A percentile compares a stretch with the other conserved stretches of the same genome.
Evolutionary conservation across 148 eudicot species (phyloP).

Genomic region (Agrostemma githago): DNA sequence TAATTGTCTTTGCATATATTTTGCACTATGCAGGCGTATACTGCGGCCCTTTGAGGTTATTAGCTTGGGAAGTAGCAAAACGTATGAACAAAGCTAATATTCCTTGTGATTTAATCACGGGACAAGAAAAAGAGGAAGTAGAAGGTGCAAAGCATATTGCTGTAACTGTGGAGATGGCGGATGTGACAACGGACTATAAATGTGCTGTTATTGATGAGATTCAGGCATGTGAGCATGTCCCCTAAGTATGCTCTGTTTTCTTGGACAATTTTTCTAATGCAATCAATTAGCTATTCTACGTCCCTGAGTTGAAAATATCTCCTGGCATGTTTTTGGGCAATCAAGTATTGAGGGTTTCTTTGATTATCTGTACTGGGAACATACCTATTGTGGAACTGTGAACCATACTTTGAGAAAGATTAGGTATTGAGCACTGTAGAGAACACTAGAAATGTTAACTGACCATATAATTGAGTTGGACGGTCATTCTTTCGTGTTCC

Average conservation of each 20-base stretch:
- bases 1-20: constrained; percentile 14
- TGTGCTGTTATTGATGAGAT: constrained; percentile 97
- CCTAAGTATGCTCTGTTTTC: constrained; percentile 4
- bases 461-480: too few relatives aligned
- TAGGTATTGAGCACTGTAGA: neutral
- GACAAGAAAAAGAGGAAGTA: constrained; percentile 87
- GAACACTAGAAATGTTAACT: too few relatives aligned
- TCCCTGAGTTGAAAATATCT: neutral
- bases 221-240: constrained; percentile 77
- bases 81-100: constrained; percentile 78
- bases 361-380: neutral
- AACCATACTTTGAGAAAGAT: too few relatives aligned
- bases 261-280: neutral
- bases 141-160: constrained; percentile 87
- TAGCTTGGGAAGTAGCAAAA: constrained; percentile 99
- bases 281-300: neutral
- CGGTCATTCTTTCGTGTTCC: neutral
- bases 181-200: constrained; percentile 57
- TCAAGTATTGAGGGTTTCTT: neutral
- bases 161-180: constrained; percentile 97
- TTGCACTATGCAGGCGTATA: constrained; percentile 58
- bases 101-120: constrained; percentile 91
- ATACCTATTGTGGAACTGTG: neutral
- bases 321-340: neutral
- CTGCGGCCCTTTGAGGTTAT: constrained; percentile 91